Percentiles rank a stretch among this genome's conserved stretches.
These are phyloP conservation scores for Lignosus rhinocerotis DNA, from an alignment of 1,284 basidiomycete genomes.

Conservation along the genomic window DNA sequence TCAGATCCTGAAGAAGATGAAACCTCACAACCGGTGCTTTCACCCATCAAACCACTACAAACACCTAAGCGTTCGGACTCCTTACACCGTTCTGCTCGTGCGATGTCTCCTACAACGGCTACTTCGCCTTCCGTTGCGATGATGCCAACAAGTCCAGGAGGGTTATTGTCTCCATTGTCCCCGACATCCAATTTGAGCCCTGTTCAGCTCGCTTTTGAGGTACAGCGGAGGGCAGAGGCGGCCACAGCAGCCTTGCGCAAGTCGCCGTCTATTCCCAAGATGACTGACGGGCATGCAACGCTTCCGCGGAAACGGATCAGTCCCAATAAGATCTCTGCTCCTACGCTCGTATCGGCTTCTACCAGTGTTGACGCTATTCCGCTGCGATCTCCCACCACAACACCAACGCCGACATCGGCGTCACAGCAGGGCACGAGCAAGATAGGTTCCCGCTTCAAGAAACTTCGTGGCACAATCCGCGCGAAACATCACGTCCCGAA, in stretches of 20 bases:
- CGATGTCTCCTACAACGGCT: not conserved
- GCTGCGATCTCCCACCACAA: constrained; percentile 45
- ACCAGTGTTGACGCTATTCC: constrained; percentile 77
- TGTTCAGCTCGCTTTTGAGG: constrained; percentile 46
- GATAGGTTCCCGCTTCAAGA: constrained; percentile 61
- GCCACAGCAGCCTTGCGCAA: constrained; percentile 70
- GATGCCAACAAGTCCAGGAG: constrained; percentile 7
- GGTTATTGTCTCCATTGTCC: constrained; percentile 14
- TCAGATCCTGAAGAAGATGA: constrained; percentile 19
- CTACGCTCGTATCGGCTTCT: constrained; percentile 70
- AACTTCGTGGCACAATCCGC: constrained; percentile 66
- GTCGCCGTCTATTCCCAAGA: constrained; percentile 51
- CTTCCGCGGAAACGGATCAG: constrained; percentile 62
- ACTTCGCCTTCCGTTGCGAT: constrained; percentile 1
- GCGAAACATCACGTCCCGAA: constrained; percentile 51
- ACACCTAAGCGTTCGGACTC: constrained; percentile 22
- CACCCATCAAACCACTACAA: constrained; percentile 15
- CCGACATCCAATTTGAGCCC: constrained; percentile 23
- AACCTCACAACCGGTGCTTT: not conserved
- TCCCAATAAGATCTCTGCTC: constrained; percentile 72
- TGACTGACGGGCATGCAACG: constrained; percentile 37
- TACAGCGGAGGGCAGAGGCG: constrained; percentile 69
- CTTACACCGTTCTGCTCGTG: constrained; percentile 5
- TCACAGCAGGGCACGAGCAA: constrained; percentile 25
- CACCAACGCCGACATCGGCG: constrained; percentile 20